These are phyloP conservation scores for Sideroxylon spinosum DNA, from an alignment of 179 eudicot species.

Conservation along the genomic window DNA sequence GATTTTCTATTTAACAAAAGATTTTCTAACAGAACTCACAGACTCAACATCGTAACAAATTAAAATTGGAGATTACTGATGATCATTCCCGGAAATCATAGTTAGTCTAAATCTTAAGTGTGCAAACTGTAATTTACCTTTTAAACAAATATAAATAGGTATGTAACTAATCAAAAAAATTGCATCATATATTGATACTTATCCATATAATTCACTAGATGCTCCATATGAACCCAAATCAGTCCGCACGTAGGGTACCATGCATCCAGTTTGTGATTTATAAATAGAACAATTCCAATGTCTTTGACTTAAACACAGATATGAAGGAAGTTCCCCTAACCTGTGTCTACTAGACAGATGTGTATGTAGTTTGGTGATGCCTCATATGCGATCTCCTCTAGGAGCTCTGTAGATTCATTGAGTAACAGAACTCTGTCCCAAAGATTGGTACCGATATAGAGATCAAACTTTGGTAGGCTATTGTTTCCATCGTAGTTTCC, in stretches of 20 bases:
- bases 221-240: neutral
- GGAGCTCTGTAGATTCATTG: neutral
- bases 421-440: constrained; percentile 24
- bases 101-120: no score
- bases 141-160: no score
- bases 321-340: constrained; percentile 38
- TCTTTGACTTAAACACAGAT: constrained; percentile 34
- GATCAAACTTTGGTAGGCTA: constrained; percentile 27
- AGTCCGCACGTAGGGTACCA: neutral
- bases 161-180: no score
- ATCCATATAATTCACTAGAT: neutral
- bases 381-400: constrained; percentile 29
- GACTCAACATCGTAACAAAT: no score
- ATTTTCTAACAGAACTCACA: no score
- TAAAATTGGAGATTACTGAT: no score
- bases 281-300: constrained; percentile 25
- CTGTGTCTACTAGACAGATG: constrained; percentile 36
- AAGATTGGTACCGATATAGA: constrained; percentile 26
- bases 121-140: no score
- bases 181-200: neutral
- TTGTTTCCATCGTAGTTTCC: constrained; percentile 34
- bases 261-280: constrained; percentile 10
- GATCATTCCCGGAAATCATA: no score
- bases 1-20: no score
- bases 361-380: constrained; percentile 26